These are phyloP conservation scores for Geranomyces variabilis DNA, from an alignment of 192 early-diverging fungal genomes.

Conservation along the genomic window DNA sequence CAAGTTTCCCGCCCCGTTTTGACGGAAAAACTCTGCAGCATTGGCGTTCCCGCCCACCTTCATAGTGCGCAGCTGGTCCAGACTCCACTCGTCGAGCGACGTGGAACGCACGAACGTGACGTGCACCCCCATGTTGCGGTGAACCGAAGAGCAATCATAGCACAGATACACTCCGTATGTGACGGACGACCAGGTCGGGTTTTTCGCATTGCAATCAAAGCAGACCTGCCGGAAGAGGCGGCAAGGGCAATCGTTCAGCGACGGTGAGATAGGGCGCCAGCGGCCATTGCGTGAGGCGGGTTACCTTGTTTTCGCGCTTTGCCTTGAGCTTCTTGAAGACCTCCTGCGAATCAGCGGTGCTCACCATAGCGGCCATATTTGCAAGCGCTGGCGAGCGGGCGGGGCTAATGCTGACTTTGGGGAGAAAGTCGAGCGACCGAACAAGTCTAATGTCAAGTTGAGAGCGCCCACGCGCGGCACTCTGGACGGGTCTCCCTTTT, in stretches of 20 bases:
- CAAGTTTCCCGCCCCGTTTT: constrained; percentile 59
- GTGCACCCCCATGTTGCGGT: constrained; percentile 96
- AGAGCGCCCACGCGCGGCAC: no score
- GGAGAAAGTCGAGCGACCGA: not conserved
- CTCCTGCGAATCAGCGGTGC: constrained; percentile 63
- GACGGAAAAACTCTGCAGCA: constrained; percentile 80
- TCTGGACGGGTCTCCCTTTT: no score
- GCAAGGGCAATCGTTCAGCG: not conserved
- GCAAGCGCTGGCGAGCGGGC: no score
- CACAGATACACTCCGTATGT: constrained; percentile 95
- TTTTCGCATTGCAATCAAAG: constrained; percentile 95
- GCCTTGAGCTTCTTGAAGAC: constrained; percentile 71
- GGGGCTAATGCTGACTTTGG: not conserved
- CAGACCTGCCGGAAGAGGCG: constrained; percentile 60
- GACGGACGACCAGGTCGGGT: constrained; percentile 93
- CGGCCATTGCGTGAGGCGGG: not conserved
- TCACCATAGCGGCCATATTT: constrained; percentile 23
- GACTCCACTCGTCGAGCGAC: constrained; percentile 86
- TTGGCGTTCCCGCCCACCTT: constrained; percentile 88
- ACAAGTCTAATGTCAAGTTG: no score
- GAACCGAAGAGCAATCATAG: constrained; percentile 93
- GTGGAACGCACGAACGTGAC: constrained; percentile 96
- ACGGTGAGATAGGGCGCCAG: not conserved
- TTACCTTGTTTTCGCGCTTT: constrained; percentile 67
- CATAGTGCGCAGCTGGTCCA: constrained; percentile 86